Base-by-base conservation (phyloP, 805 yeast species). In the Brettanomyces sp. region DNA sequence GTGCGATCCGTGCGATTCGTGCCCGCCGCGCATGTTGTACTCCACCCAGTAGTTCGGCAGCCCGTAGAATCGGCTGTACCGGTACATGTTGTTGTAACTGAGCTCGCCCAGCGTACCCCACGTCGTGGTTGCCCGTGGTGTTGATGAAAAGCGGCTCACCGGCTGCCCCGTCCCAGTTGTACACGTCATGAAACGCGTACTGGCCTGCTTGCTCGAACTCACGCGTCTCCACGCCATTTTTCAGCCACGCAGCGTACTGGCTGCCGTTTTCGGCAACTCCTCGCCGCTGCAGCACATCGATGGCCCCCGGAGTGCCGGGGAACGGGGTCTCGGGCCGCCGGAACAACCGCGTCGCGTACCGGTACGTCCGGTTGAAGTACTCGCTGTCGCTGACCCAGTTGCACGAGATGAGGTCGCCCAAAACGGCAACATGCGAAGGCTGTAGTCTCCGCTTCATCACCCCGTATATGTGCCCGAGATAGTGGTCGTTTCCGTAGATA, bases 41-140 rank as follows among this genome's bases (percentile, higher is more conserved):
- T 82, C 85, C 43, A 84, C 76, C 66, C 85, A 87, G 59, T 72
- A 91, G 64, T 91, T 91, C 56, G 88, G 87, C 54, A 79, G 77
- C 33, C 99, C 99, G 64, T 85, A 91, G 25, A 83, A 66, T 36
- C 68, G 67, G 45, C 71, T 73, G 66, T 79, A 93, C 52, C 99
- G 72, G 1, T 86, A 77, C 79, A 88, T 77, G 56, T 95, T 95
- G 56, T 87, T 96, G 68, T 80, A 80, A 0, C 95, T 89, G 38
- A 93, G 86, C 63, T 93, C 98, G 0, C 97, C 97, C 32, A 0
- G 98, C 98, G 60, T 93, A 91, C 0, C 99, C 99, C 41, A 91
- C 80, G 62, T 93, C 99, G 61, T 93, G 99, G 61, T 93, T 93
- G 2, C 99, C 99, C 1, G 95, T 82, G 41, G 91, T 68, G 60